Conservation (phyloP, 768 basidiomycete genomes). For the Podaxis sp. region DNA sequence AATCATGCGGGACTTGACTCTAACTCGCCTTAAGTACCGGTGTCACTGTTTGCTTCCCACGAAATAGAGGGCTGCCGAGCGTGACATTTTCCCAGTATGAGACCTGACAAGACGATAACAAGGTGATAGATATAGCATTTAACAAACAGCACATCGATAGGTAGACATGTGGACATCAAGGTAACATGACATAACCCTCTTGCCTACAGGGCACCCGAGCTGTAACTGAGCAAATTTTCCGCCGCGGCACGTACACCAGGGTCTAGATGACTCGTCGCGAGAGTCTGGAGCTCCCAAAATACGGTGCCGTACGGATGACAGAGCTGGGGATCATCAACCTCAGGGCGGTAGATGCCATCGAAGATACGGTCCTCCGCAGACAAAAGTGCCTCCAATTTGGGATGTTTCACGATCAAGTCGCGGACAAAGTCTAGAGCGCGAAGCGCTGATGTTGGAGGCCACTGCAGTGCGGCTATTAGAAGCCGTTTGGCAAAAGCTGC, state of each 20-base stretch:
- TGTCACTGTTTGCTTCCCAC: neutral
- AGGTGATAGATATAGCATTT: neutral
- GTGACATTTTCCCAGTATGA: neutral
- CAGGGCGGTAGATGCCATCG: conserved; percentile 82
- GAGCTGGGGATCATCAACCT: conserved; percentile 87
- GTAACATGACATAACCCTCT: conserved; percentile 15
- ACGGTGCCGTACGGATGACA: conserved; percentile 80
- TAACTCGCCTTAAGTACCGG: neutral
- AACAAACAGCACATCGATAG: neutral
- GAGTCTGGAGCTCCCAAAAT: conserved; percentile 80
- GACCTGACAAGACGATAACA: neutral
- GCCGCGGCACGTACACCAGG: conserved; percentile 67
- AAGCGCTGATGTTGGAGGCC: conserved; percentile 65
- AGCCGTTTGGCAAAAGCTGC: conserved; percentile 96
- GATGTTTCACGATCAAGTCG: conserved; percentile 70
- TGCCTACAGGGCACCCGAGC: conserved; percentile 29
- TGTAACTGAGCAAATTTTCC: conserved; percentile 46
- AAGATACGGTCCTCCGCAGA: conserved; percentile 82
- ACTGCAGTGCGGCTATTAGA: conserved; percentile 74
- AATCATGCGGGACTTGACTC: neutral
- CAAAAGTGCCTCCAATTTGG: conserved; percentile 79
- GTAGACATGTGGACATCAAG: neutral
- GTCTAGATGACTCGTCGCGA: conserved; percentile 63
- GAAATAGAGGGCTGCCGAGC: too few species aligned
- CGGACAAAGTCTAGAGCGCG: conserved; percentile 74